Evolutionary conservation across 495 filamentous ascomycete species (phyloP), one percentile per base, ranked within the genome.

Genomic region (Lineolata rhizophorae): DNA sequence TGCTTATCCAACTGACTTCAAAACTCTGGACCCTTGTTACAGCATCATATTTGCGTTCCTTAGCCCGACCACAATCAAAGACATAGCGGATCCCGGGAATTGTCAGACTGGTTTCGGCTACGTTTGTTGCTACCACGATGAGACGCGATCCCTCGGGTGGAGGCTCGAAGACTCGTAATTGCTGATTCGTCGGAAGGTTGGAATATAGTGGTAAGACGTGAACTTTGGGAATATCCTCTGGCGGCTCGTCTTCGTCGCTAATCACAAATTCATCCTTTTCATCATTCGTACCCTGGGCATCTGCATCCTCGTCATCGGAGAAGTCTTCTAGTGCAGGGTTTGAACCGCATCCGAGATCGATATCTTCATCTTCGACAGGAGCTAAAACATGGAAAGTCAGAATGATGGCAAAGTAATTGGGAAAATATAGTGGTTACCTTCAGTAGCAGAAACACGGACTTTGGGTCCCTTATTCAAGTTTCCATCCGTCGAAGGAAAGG

Each of bases 31-130:
- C 84, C 6, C 87, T 85, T 6, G 76, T 94, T 14, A 62, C 53
- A 10, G 65, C 57, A 43, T 95, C 73, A 44, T 82, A 95, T 30
- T 71, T 76, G 35, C 83, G 76, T 47, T 93, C 83, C 50, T 99
- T 99, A 2, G 76, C 69, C 25, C 90, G 64, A 19, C 90, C 90
- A 44, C 74, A 75, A 51, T 99, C 90, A 39, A 99, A 92, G 11
- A 99, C 90, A 45, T 94, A 99, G 33, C 78, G 67, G 36, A 93
- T 85, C 12, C 82, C 82, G 2, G 90, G 90, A 27, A 99, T 99
- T 0, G 90, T 99, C 35, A 99, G 59, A 62, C 74, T 82, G 2
- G 90, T 99, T 50, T 99, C 90, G 0, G 90, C 90, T 15, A 99
- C 79, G 49, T 99, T 99, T 14, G 90, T 99, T 0, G 90, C 83